Evolutionary conservation across 768 basidiomycete genomes (phyloP).

Genomic region (Panellus pusillus): DNA sequence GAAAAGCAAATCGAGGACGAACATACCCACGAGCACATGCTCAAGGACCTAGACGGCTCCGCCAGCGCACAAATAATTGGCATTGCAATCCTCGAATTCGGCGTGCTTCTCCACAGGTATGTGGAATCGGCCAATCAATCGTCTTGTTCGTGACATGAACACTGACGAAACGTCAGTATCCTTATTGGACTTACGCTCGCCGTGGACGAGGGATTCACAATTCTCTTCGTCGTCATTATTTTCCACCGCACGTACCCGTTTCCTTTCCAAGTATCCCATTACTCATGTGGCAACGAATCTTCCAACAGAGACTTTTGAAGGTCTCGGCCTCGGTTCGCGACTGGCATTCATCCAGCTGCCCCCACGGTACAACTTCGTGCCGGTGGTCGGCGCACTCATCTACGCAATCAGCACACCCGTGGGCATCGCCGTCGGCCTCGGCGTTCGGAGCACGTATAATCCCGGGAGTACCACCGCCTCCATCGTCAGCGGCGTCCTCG

Average conservation of each 20-base stretch:
- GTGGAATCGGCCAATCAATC: background rate
- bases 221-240: conserved; percentile 82
- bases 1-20: background rate
- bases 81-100: conserved; percentile 90
- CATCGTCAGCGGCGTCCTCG: conserved; percentile 83
- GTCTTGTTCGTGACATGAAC: background rate
- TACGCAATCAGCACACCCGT: conserved; percentile 84
- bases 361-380: conserved; percentile 51
- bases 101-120: conserved; percentile 81
- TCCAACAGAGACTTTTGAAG: conserved; percentile 83
- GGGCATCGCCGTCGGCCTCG: conserved; percentile 85
- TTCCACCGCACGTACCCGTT: conserved; percentile 79
- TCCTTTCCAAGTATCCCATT: conserved; percentile 2
- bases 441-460: conserved; percentile 76
- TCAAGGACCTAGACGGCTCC: conserved; percentile 25
- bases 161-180: conserved; percentile 42
- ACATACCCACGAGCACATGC: background rate
- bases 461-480: conserved; percentile 72
- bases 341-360: conserved; percentile 75
- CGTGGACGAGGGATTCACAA: conserved; percentile 74
- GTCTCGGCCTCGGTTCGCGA: conserved; percentile 88
- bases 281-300: background rate
- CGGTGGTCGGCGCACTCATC: conserved; percentile 56
- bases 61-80: conserved; percentile 75
- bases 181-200: conserved; percentile 90